phyloP scores from a whole-genome alignment of 495 filamentous ascomycete species.

The Penicillium lagena region DNA sequence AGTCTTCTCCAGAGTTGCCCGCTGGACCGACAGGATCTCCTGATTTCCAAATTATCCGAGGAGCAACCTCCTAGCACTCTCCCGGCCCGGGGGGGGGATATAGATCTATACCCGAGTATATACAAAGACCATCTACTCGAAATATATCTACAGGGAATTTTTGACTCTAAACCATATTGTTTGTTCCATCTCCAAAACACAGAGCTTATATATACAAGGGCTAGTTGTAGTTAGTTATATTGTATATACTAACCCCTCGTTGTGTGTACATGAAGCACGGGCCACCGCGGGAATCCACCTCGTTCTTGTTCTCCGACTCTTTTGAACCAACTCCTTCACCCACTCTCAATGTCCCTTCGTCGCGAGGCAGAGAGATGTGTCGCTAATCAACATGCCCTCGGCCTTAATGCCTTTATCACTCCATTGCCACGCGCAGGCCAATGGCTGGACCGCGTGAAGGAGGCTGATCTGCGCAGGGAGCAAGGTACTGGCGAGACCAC shows the following conservation, averaged over 20 bases:
- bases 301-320: not conserved
- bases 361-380: constrained; percentile 44
- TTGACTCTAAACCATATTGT: no score
- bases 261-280: not conserved
- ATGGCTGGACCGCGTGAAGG: constrained; percentile 28
- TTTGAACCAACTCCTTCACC: no score
- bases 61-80: no score
- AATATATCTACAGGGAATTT: no score
- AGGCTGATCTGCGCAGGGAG: constrained; percentile 33
- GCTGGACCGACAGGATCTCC: constrained; percentile 1
- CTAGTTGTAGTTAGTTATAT: no score
- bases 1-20: constrained; percentile 3
- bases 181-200: no score
- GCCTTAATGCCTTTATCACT: constrained; percentile 42
- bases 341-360: constrained; percentile 38
- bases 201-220: no score
- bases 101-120: no score
- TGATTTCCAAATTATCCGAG: no score
- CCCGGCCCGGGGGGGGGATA: no score
- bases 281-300: not conserved
- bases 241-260: not conserved
- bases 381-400: constrained; percentile 36
- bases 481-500: constrained; percentile 19
- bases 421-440: constrained; percentile 23
- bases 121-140: no score